phyloP scores from a whole-genome alignment of 2,329 filamentous ascomycete genomes.

The Aspergillus bombycis region DNA sequence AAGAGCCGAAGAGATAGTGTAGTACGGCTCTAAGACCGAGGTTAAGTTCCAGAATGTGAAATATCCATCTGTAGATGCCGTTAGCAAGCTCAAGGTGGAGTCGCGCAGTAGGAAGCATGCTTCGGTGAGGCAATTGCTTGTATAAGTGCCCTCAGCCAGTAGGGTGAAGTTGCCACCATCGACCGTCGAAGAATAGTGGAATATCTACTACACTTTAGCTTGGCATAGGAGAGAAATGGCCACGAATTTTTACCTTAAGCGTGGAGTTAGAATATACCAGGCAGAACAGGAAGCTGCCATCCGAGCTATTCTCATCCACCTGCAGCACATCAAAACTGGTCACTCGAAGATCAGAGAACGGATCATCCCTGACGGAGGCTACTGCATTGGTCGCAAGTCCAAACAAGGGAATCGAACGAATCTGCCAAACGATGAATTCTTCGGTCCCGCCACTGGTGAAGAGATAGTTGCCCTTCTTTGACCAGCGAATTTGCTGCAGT shows the following conservation, averaged over 20 bases:
- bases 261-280: conserved; percentile 85
- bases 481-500: conserved; percentile 80
- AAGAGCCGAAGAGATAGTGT: conserved; percentile 26
- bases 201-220: conserved; percentile 42
- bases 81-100: conserved; percentile 54
- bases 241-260: conserved; percentile 56
- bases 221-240: not conserved
- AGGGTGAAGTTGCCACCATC: conserved; percentile 39
- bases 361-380: conserved; percentile 50
- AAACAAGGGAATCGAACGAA: conserved; percentile 59
- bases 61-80: conserved; percentile 80
- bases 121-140: conserved; percentile 76
- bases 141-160: conserved; percentile 63
- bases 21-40: conserved; percentile 31
- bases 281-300: conserved; percentile 60
- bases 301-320: conserved; percentile 27
- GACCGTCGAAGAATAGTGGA: conserved; percentile 40
- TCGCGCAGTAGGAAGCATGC: conserved; percentile 42
- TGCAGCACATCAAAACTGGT: conserved; percentile 71
- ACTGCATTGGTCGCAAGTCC: conserved; percentile 58
- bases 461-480: conserved; percentile 66
- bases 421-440: conserved; percentile 84
- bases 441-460: conserved; percentile 87
- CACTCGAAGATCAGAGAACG: conserved; percentile 72
- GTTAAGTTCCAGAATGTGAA: conserved; percentile 63